Evolutionary conservation across 805 yeast species (phyloP), one percentile per base, ranked within the genome.

Genomic region (Metschnikowia gelsemii): DNA sequence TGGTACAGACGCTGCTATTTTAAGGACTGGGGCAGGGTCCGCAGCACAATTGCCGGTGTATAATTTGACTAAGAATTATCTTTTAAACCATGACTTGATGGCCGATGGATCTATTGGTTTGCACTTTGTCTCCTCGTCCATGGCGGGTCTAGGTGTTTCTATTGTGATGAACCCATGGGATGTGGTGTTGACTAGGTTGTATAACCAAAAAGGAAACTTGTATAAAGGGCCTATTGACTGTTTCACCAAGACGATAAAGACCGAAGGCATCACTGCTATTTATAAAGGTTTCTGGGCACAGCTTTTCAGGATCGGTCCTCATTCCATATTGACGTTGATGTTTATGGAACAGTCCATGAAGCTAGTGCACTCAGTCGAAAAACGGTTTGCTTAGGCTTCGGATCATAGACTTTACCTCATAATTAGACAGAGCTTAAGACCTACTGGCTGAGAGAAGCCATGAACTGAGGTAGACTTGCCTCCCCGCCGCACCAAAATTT

Each of bases 161-260:
- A 72, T 90, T 16, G 96, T 87, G 23, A 91, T 93, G 97, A 93
- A 90, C 62, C 98, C 99, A 12, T 89, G 96, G 79, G 99, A 93
- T 64, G 98, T 93, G 32, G 76, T 93, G 38, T 72, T 93, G 66
- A 93, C 99, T 1, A 79, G 99, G 69, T 84, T 93, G 62, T 93
- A 91, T 67, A 93, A 93, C 65, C 98, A 93, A 63, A 86, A 83
- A 64, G 96, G 96, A 35, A 76, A 86, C 56, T 75, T 85, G 39
- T 93, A 93, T 66, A 74, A 70, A 38, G 96, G 95, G 8, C 95
- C 96, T 1, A 51, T 89, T 18, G 99, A 93, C 65, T 93, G 99
- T 71, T 70, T 90, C 41, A 56, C 79, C 41, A 91, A 93, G 65
- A 90, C 97, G 0, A 76, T 90, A 21, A 73, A 67, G 44, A 70